Percentiles rank a stretch among this genome's conserved stretches.
These are phyloP conservation scores for Saccharomyces kudriavzevii DNA, from an alignment of 805 yeast species.

Conservation along the genomic window DNA sequence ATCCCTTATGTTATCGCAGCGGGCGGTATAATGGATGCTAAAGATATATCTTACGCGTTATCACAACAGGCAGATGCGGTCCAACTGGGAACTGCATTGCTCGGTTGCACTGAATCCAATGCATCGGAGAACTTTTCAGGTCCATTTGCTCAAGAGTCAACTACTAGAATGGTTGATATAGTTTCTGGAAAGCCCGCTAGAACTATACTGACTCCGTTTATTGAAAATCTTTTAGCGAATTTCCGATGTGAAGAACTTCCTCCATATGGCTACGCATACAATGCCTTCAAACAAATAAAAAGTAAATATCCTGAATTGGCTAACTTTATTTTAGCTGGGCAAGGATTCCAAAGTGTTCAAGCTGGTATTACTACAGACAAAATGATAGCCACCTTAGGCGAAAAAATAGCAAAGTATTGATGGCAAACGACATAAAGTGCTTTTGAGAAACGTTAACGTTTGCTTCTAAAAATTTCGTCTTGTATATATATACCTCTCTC, in stretches of 20 bases:
- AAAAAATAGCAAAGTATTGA: neutral
- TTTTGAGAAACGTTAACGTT: too few species aligned
- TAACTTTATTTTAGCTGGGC: slow-evolving; percentile 8
- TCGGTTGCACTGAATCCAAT: slow-evolving; percentile 31
- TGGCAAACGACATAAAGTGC: neutral
- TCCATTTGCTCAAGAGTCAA: slow-evolving; percentile 11
- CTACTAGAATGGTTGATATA: slow-evolving; percentile 28
- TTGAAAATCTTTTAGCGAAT: slow-evolving; percentile 14
- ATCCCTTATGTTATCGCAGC: slow-evolving; percentile 37
- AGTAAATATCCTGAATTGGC: slow-evolving; percentile 1
- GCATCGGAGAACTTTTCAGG: slow-evolving; percentile 1
- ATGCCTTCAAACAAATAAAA: slow-evolving; percentile 27
- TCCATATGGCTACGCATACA: slow-evolving; percentile 31
- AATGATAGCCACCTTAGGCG: neutral
- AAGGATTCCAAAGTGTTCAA: slow-evolving; percentile 1
- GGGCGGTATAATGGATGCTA: slow-evolving; percentile 42
- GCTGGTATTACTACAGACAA: neutral
- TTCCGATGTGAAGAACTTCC: slow-evolving; percentile 22
- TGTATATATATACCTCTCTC: too few species aligned
- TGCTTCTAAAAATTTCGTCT: neutral
- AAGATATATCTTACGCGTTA: slow-evolving; percentile 28
- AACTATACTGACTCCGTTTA: slow-evolving; percentile 32
- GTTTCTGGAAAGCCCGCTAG: slow-evolving; percentile 37
- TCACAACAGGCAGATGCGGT: slow-evolving; percentile 43
- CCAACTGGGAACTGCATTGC: slow-evolving; percentile 48